Percentiles rank a stretch among this genome's conserved stretches.
Conservation (phyloP, 2,329 filamentous ascomycete species). For the Harringtonia aguacate region DNA sequence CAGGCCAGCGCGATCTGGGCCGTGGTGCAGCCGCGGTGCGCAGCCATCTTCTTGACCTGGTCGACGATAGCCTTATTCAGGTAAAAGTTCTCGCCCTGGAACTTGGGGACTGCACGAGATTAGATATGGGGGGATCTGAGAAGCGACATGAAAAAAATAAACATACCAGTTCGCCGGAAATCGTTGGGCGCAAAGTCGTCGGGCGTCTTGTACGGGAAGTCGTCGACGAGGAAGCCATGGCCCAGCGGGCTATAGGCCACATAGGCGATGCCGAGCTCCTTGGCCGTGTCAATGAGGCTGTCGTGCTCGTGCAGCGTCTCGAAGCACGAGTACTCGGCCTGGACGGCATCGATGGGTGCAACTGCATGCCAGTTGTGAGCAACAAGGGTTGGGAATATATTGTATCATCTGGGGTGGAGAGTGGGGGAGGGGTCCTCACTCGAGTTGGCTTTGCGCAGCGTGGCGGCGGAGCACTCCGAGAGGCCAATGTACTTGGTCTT, state of each 20-base stretch:
- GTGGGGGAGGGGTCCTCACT: too few species aligned
- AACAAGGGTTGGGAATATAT: too few species aligned
- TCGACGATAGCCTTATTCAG: too few species aligned
- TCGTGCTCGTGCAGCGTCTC: slow-evolving; percentile 30
- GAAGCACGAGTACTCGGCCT: slow-evolving; percentile 41
- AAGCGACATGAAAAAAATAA: not conserved
- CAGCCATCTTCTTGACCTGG: too few species aligned
- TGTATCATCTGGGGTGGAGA: too few species aligned
- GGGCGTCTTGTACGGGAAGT: slow-evolving; percentile 5
- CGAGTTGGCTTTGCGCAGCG: slow-evolving; percentile 23
- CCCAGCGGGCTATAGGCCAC: slow-evolving; percentile 51
- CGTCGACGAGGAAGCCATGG: slow-evolving; percentile 37
- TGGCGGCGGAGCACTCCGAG: slow-evolving; percentile 30
- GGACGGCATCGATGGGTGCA: slow-evolving; percentile 33
- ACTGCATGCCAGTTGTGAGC: slow-evolving; percentile 34
- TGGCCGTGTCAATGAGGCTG: slow-evolving; percentile 23
- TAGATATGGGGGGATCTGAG: not conserved
- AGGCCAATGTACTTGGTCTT: slow-evolving; percentile 34
- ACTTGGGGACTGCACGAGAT: not conserved
- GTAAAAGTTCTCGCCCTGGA: too few species aligned
- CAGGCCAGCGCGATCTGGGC: too few species aligned
- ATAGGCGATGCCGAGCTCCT: slow-evolving; percentile 37
- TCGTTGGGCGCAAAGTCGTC: slow-evolving; percentile 19
- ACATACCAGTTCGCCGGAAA: not conserved
- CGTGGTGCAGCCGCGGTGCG: too few species aligned